Conservation (phyloP, 306 rosid species). For the Gynostemma pentaphyllum region DNA sequence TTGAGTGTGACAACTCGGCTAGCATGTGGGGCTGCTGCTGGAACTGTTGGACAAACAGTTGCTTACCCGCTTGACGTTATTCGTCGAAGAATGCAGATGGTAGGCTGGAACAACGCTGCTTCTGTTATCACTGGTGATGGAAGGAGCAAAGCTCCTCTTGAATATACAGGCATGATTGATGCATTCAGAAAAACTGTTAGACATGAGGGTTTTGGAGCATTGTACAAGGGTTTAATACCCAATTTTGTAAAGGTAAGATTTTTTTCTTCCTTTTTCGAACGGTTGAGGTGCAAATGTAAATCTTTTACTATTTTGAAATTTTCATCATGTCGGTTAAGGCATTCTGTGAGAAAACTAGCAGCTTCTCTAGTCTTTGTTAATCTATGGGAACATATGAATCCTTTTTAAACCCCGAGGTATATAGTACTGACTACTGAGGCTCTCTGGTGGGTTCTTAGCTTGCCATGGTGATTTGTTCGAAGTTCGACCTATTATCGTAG, state of each 20-base stretch:
- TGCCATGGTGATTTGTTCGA: neutral
- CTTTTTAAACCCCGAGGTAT: too few relatives aligned
- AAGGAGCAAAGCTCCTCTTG: conserved; percentile 55
- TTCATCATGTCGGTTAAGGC: neutral
- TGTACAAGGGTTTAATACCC: conserved; percentile 94
- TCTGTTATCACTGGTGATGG: conserved; percentile 79
- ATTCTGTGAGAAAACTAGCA: neutral
- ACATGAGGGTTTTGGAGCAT: conserved; percentile 83
- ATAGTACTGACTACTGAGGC: too few relatives aligned
- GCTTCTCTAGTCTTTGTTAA: neutral
- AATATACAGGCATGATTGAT: conserved; percentile 82
- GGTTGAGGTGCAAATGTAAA: neutral
- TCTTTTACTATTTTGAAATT: too few relatives aligned
- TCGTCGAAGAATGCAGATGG: conserved; percentile 99
- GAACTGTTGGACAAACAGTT: conserved; percentile 86
- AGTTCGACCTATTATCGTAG: neutral
- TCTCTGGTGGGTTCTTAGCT: neutral
- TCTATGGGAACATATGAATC: too few relatives aligned
- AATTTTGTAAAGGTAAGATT: conserved; percentile 82
- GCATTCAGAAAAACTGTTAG: conserved; percentile 87
- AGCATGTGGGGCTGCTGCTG: conserved; percentile 97
- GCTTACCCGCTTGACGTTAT: conserved; percentile 96
- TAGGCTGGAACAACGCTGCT: conserved; percentile 86
- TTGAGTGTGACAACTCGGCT: conserved; percentile 71
- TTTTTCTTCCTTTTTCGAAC: neutral